Conservation (phyloP, 176 grass and related monocot genomes). For the Areca catechu region DNA sequence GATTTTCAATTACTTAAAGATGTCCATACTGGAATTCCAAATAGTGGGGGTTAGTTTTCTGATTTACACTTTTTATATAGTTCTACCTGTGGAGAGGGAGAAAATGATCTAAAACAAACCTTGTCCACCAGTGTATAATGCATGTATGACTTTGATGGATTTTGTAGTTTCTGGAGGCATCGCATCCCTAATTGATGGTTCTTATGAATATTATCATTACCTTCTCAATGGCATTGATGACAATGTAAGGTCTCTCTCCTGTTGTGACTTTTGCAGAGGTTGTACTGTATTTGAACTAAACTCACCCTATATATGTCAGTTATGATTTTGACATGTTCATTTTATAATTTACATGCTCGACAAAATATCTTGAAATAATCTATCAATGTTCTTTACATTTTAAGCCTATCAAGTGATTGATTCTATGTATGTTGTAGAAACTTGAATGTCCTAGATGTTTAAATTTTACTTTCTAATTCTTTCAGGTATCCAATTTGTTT, state of each 20-base stretch:
- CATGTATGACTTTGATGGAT: constrained; percentile 10
- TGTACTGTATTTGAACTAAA: too few relatives aligned
- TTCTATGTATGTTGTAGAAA: too few relatives aligned
- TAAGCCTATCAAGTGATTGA: too few relatives aligned
- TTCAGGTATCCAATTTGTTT: too few relatives aligned
- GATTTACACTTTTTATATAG: neutral
- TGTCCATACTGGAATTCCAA: constrained; percentile 77
- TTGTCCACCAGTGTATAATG: constrained; percentile 4
- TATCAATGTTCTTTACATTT: too few relatives aligned
- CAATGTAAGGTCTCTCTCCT: constrained; percentile 44
- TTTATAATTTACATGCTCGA: too few relatives aligned
- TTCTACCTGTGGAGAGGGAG: neutral
- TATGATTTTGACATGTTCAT: too few relatives aligned
- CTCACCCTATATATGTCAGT: too few relatives aligned
- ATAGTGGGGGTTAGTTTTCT: constrained; percentile 57
- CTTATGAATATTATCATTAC: constrained; percentile 98
- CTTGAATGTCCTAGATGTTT: too few relatives aligned
- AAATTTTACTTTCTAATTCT: too few relatives aligned
- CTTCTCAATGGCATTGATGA: constrained; percentile 76
- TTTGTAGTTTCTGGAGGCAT: constrained; percentile 83
- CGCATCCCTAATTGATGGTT: constrained; percentile 73
- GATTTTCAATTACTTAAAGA: constrained; percentile 60
- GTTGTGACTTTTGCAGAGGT: neutral
- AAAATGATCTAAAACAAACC: neutral
- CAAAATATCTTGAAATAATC: too few relatives aligned